Conservation (phyloP, 2,329 filamentous ascomycete genomes). For the Zelopaecilomyces penicillatus region DNA sequence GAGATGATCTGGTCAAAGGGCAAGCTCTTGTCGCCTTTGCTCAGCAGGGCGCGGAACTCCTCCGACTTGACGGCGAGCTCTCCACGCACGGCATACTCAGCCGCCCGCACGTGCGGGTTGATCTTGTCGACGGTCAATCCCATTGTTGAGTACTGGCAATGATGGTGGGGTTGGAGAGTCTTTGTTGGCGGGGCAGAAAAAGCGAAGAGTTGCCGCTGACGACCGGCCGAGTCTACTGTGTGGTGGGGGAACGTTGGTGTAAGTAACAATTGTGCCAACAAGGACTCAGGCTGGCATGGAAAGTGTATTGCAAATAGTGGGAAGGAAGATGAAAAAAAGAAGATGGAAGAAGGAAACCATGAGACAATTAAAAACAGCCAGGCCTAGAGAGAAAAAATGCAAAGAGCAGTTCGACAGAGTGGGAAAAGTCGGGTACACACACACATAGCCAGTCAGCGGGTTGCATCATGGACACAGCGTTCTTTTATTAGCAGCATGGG, state of each 20-base stretch:
- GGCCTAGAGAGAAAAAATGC: background rate
- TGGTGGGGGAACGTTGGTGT: slow-evolving; percentile 1
- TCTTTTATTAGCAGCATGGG: too few relatives aligned
- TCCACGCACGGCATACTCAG: slow-evolving; percentile 93
- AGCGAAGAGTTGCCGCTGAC: slow-evolving; percentile 5
- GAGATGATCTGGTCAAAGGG: slow-evolving; percentile 90
- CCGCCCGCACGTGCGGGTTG: slow-evolving; percentile 78
- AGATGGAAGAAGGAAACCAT: background rate
- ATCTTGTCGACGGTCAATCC: slow-evolving; percentile 73
- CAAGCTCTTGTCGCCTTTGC: slow-evolving; percentile 48
- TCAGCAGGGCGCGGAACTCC: slow-evolving; percentile 70
- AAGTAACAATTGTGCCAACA: background rate
- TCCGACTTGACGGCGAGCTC: slow-evolving; percentile 92
- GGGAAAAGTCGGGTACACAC: too few relatives aligned
- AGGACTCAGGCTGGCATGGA: too few relatives aligned
- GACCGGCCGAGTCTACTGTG: slow-evolving; percentile 5
- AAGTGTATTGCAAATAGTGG: too few relatives aligned
- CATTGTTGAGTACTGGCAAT: slow-evolving; percentile 29
- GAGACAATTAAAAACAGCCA: background rate
- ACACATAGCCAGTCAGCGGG: too few relatives aligned
- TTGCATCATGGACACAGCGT: too few relatives aligned
- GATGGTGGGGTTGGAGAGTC: slow-evolving; percentile 17
- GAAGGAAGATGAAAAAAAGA: background rate
- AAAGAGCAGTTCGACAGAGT: background rate
- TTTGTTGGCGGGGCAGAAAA: slow-evolving; percentile 11